phyloP scores from a whole-genome alignment of 1,139 yeast genomes.

The Magnusiomyces ingens region DNA sequence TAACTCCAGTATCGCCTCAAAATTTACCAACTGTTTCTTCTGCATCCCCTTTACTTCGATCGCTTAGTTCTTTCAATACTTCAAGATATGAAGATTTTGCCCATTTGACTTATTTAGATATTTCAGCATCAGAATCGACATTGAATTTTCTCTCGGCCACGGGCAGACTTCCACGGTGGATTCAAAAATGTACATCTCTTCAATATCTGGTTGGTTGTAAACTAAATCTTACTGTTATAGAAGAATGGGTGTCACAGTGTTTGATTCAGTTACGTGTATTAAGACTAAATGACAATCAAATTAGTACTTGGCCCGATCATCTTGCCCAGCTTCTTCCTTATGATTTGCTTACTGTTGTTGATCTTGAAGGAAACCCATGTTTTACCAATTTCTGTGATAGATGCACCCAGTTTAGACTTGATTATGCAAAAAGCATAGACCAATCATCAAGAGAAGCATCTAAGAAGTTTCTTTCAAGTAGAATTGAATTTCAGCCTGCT shows the following conservation, averaged over 20 bases:
- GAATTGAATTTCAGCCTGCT: neutral
- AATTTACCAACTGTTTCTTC: too few species aligned
- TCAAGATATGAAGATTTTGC: neutral
- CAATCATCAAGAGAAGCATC: neutral
- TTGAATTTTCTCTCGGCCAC: slow-evolving; percentile 21
- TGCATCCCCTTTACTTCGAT: too few species aligned
- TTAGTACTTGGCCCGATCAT: slow-evolving; percentile 31
- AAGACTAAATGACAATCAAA: slow-evolving; percentile 25
- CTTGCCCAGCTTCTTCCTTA: slow-evolving; percentile 22
- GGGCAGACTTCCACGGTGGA: slow-evolving; percentile 28
- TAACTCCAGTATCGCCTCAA: too few species aligned
- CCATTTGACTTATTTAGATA: slow-evolving; percentile 23
- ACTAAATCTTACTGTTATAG: slow-evolving; percentile 25
- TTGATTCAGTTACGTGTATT: slow-evolving; percentile 23
- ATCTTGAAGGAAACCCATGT: slow-evolving; percentile 32
- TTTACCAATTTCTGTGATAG: slow-evolving; percentile 12
- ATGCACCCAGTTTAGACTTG: slow-evolving; percentile 15
- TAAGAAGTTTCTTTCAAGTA: neutral
- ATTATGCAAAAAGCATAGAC: slow-evolving; percentile 13
- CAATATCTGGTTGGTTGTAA: slow-evolving; percentile 25
- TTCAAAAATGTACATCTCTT: slow-evolving; percentile 24
- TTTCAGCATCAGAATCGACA: slow-evolving; percentile 20
- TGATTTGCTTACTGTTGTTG: slow-evolving; percentile 24
- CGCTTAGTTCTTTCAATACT: too few species aligned
- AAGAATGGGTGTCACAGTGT: slow-evolving; percentile 28